Evolutionary conservation across 768 basidiomycete genomes (phyloP), one percentile per base, ranked within the genome.

Genomic region (Lactifluus rugatus): DNA sequence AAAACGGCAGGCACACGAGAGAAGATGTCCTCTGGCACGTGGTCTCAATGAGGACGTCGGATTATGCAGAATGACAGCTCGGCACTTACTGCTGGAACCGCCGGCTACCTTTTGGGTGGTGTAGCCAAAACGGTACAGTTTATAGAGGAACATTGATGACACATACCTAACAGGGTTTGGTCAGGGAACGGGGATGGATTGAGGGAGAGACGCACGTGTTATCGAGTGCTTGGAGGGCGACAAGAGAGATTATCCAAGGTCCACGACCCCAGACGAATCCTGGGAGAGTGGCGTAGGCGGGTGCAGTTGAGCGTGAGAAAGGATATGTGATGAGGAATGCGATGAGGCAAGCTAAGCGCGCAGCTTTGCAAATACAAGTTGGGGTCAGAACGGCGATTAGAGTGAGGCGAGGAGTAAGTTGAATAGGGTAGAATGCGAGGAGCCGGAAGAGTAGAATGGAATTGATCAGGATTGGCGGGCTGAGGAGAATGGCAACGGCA

Each of bases 361-460:
- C 56, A 10, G 31, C 42, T 48, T 63, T 63, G 48, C 9, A 36
- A 5, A 54, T 34, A 53, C 32, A 37, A 5, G 62, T 53, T 9
- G 60, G 53, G 0, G 48, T 11, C 25, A 63, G 21, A 31, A 63
- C 23, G n/a, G 45, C 48, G 13, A 60, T 31, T 1, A 63, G 44
- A 0, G 55, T 62, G 26, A 39, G 36, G 21, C 39, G 62, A 3
- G 60, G 47, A 14, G 62, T 63, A 10, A 63, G 62, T 5, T 44
- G 60, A 19, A 62, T 58, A 4, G 62, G 62, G 13, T 54, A 63
- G 16, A 63, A 63, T 1, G 60, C 62, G 31, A 63, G 62, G 17
- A 63, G 52, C 16, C 62, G 52, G 48, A 63, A 62, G 13, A 63
- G 41, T 10, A 63, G 21, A 23, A 63, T 61, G 2, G 60, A 54